phyloP scores from a whole-genome alignment of 1,284 basidiomycete genomes.

The Malassezia dermatis region DNA sequence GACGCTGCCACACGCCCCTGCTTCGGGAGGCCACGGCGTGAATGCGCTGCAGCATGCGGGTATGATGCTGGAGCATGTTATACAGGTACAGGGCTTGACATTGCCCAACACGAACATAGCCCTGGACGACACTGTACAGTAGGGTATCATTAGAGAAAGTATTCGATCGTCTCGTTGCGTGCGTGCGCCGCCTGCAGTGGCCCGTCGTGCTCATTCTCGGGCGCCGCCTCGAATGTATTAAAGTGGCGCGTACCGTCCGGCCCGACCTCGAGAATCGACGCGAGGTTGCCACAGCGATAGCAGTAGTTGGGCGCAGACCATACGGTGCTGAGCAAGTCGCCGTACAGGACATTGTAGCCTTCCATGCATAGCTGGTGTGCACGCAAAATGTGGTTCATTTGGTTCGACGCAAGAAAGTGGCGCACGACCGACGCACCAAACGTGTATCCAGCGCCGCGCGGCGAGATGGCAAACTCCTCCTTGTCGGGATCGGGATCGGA shows the following conservation, averaged over 20 bases:
- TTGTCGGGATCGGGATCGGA: conserved; percentile 98
- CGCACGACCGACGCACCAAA: conserved; percentile 97
- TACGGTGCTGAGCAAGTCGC: conserved; percentile 87
- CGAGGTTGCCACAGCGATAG: conserved; percentile 92
- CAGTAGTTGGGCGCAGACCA: conserved; percentile 99
- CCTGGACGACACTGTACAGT: neutral
- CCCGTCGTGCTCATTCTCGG: conserved; percentile 70
- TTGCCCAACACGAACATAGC: neutral
- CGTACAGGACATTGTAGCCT: conserved; percentile 87
- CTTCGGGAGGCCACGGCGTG: neutral
- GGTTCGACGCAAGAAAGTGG: conserved; percentile 81
- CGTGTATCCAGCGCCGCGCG: conserved; percentile 93
- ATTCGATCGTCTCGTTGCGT: conserved; percentile 31
- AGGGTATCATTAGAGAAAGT: conserved; percentile 27
- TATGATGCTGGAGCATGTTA: neutral
- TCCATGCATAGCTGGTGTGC: conserved; percentile 99
- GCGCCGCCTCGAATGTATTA: conserved; percentile 96
- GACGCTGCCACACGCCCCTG: neutral
- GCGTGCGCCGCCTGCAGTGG: conserved; percentile 33
- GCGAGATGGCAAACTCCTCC: conserved; percentile 97
- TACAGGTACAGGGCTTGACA: neutral
- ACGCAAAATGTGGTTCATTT: conserved; percentile 92
- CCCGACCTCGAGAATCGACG: conserved; percentile 88
- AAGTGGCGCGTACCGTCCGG: conserved; percentile 82
- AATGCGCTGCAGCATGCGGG: neutral